phyloP scores from a whole-genome alignment of 2,329 filamentous ascomycete species.

The Grosmannia serpens region DNA sequence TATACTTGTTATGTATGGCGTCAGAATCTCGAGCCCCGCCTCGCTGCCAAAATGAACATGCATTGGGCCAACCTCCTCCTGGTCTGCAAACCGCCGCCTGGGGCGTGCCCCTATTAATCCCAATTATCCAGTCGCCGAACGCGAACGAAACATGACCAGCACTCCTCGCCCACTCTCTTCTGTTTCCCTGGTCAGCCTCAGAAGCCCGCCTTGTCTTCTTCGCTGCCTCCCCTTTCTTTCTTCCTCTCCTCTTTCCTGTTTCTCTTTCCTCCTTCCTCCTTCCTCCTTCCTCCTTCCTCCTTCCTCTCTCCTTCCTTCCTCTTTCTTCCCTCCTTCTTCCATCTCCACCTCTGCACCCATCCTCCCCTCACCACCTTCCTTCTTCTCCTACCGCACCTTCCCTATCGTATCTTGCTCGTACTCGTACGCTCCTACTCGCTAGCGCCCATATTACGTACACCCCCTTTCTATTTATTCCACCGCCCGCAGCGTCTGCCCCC shows the following conservation, averaged over 20 bases:
- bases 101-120: neutral
- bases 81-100: neutral
- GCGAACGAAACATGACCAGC: neutral
- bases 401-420: neutral
- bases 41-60: neutral
- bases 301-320: neutral
- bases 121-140: neutral
- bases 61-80: neutral
- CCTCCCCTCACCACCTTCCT: neutral
- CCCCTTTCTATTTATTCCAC: conserved; percentile 4
- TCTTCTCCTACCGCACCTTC: neutral
- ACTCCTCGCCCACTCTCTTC: neutral
- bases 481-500: neutral
- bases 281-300: too few species aligned
- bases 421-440: neutral
- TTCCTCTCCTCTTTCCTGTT: neutral
- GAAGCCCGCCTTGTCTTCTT: neutral
- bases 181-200: neutral
- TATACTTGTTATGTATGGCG: neutral
- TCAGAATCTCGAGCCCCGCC: neutral
- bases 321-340: neutral
- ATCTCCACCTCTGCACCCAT: neutral
- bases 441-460: conserved; percentile 1
- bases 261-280: neutral
- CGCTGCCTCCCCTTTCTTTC: neutral